Base-by-base conservation (phyloP, 257 asterid genomes). In the Parsonsia alboflavescens region DNA sequence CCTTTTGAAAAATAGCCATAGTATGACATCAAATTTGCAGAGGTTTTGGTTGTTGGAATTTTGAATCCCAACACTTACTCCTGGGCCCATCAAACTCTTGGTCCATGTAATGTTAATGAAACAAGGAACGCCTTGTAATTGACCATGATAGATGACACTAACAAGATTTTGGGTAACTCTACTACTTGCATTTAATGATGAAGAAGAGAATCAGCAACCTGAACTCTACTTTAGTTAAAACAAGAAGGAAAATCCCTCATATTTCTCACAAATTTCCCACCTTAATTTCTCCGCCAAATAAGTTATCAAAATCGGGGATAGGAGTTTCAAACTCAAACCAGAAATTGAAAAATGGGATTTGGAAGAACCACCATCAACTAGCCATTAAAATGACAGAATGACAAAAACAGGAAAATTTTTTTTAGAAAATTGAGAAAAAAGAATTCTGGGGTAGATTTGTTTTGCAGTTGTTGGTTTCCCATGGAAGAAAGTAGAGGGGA, bases 191-290 rank as follows among this genome's bases (percentile, higher is more conserved):
- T 16, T 70, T 41, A 83, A 80, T 21, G 87, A 81, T 7, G 95
- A 82, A 41, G 87, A 76, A 26, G 95, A 63, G 88, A 78, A 54
- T 84, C 84, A 3, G 82, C 80, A 50, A 89, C 71, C 82, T 88
- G 93, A 30, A 89, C 86, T n/a, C 93, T 93, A 73, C 79, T 91
- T 67, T 91, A 93, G 58, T 93, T 88, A n/a, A n/a, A n/a, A n/a
- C n/a, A n/a, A n/a, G n/a, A n/a, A n/a, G n/a, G n/a, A n/a, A n/a
- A 53, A 74, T 91, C 97, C 84, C 85, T 87, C 97, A 88, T 91
- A 56, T 21, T 57, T 67, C 74, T 76, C 65, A 2, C 26, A 19
- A 58, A 26, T 58, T 58, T 21, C n/a, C 59, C 3, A 53, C 59
- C 59, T 53, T 6, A 56, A 56, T 56, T 11, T 22, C 33, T 0